These are phyloP conservation scores for Podila minutissima DNA, from an alignment of 192 early-diverging fungal species.

Conservation along the genomic window DNA sequence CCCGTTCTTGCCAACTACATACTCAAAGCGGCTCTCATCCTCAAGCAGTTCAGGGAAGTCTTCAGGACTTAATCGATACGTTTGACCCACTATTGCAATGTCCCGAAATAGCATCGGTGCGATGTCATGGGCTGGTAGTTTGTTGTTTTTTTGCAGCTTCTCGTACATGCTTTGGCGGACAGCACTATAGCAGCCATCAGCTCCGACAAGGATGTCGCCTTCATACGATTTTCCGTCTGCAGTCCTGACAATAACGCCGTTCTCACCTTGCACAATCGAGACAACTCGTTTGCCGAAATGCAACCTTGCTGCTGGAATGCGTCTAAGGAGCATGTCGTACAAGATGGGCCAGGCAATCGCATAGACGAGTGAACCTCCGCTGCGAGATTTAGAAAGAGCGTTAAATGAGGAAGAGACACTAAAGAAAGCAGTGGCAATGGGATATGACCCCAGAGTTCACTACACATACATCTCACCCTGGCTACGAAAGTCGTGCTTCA, in stretches of 20 bases:
- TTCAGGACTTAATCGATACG: constrained; percentile 6
- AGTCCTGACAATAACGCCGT: constrained; percentile 17
- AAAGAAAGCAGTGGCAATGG: too few relatives aligned
- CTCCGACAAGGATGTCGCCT: constrained; percentile 45
- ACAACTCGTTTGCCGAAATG: constrained; percentile 23
- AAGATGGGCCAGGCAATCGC: constrained; percentile 13
- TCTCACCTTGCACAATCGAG: constrained; percentile 14
- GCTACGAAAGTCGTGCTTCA: constrained; percentile 10
- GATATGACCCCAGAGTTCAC: too few relatives aligned
- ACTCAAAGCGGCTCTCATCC: too few relatives aligned
- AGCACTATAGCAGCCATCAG: constrained; percentile 46
- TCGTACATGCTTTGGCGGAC: constrained; percentile 33
- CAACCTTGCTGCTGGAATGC: constrained; percentile 6
- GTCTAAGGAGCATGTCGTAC: constrained; percentile 9
- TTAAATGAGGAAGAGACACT: too few relatives aligned
- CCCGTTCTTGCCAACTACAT: too few relatives aligned
- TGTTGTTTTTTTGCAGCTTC: neutral
- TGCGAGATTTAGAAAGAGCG: neutral
- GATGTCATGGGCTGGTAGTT: constrained; percentile 14
- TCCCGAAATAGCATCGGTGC: constrained; percentile 4
- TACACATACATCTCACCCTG: neutral
- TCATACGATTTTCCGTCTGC: constrained; percentile 28
- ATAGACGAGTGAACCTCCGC: neutral
- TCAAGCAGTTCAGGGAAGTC: constrained; percentile 16
- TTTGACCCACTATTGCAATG: constrained; percentile 22